Evolutionary conservation across 2,329 filamentous ascomycete genomes (phyloP).

Genomic region (Calonectria multiphialidica): DNA sequence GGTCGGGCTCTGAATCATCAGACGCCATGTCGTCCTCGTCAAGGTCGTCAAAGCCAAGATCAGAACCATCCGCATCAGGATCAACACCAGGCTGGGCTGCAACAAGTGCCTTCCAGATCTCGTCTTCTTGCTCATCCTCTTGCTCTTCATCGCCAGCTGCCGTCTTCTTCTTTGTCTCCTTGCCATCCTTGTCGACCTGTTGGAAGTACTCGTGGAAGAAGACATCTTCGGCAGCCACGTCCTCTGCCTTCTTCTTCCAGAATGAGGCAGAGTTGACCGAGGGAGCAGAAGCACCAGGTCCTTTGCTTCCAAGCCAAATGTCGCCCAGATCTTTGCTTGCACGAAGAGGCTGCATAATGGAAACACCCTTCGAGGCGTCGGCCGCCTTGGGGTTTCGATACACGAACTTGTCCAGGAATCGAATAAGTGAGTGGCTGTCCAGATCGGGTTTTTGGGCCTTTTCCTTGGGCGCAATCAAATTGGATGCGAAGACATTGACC

Average conservation of each 20-base stretch:
- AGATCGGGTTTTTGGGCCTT: slow-evolving; percentile 91
- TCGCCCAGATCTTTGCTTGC: slow-evolving; percentile 65
- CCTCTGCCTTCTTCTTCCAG: slow-evolving; percentile 89
- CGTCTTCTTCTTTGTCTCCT: slow-evolving; percentile 66
- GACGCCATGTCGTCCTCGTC: slow-evolving; percentile 64
- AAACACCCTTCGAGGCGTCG: slow-evolving; percentile 77
- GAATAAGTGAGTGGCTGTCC: slow-evolving; percentile 88
- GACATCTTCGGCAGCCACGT: slow-evolving; percentile 90
- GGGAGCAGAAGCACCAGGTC: slow-evolving; percentile 49
- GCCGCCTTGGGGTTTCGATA: slow-evolving; percentile 90
- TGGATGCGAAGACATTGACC: slow-evolving; percentile 84
- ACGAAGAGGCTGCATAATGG: slow-evolving; percentile 94
- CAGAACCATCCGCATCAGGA: slow-evolving; percentile 61
- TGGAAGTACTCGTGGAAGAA: slow-evolving; percentile 99
- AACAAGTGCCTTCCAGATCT: slow-evolving; percentile 93
- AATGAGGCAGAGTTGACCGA: slow-evolving; percentile 88
- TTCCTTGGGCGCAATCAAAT: slow-evolving; percentile 75
- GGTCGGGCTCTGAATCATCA: slow-evolving; percentile 53
- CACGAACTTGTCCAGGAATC: slow-evolving; percentile 98
- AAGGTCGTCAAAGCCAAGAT: slow-evolving; percentile 61
- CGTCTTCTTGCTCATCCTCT: slow-evolving; percentile 76
- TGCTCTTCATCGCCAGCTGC: slow-evolving; percentile 55
- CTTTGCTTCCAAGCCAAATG: slow-evolving; percentile 67
- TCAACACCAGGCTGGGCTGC: slow-evolving; percentile 78
- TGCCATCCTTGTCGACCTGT: slow-evolving; percentile 72